These are phyloP conservation scores for Nannizzia gypsea DNA, from an alignment of 2,329 filamentous ascomycete genomes.

Conservation along the genomic window DNA sequence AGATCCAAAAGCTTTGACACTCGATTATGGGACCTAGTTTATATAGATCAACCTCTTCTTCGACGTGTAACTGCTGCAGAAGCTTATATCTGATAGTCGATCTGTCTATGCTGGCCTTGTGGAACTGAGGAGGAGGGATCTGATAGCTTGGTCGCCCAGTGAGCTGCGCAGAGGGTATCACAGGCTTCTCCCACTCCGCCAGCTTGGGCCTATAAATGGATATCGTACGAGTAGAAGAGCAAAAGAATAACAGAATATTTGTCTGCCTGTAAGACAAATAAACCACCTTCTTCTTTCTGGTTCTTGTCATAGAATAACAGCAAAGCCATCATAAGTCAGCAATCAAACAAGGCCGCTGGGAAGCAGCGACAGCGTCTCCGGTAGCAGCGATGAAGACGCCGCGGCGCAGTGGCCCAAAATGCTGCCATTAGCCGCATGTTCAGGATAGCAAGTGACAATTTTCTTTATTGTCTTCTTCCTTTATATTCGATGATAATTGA, in stretches of 20 bases:
- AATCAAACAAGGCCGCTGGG: background rate
- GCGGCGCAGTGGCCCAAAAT: too few relatives aligned
- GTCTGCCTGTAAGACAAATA: background rate
- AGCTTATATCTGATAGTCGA: background rate
- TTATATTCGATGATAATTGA: too few relatives aligned
- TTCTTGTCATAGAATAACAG: background rate
- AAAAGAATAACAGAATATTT: background rate
- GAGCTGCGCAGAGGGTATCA: background rate
- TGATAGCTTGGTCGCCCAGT: background rate
- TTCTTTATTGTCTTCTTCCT: too few relatives aligned
- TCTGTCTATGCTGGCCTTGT: background rate
- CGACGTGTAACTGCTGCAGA: background rate
- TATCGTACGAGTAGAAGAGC: background rate
- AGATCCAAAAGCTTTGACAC: background rate
- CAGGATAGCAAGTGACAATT: too few relatives aligned
- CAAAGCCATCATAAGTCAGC: background rate
- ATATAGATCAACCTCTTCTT: background rate
- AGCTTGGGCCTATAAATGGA: background rate
- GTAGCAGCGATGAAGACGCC: background rate
- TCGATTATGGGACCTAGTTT: background rate
- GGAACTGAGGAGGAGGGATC: background rate
- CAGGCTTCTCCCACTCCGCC: background rate
- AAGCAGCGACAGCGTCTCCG: background rate
- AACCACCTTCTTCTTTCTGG: background rate
- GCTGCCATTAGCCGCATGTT: too few relatives aligned